Evolutionary conservation across 345 rosid species (phyloP).

Genomic region (Ricinus communis): DNA sequence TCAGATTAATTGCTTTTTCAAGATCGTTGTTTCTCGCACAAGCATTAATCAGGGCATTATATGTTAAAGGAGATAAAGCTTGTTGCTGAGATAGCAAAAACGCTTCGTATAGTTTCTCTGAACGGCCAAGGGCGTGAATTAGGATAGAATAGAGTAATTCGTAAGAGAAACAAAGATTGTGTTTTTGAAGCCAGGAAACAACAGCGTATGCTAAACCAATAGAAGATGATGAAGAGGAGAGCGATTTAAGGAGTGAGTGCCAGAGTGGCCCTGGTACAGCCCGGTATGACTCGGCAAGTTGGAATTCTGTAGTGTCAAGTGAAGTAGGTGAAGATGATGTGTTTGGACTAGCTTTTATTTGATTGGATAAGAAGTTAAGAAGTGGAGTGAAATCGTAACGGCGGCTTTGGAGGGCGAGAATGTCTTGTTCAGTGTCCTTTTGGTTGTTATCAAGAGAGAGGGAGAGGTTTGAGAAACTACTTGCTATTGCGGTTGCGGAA

Average conservation of each 20-base stretch:
- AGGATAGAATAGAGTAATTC: slow-evolving; percentile 90
- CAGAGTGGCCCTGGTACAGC: slow-evolving; percentile 88
- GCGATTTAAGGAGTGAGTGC: slow-evolving; percentile 76
- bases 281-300: slow-evolving; percentile 73
- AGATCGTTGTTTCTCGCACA: slow-evolving; percentile 82
- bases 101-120: slow-evolving; percentile 95
- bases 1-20: slow-evolving; percentile 81
- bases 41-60: slow-evolving; percentile 87
- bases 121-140: slow-evolving; percentile 89
- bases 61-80: slow-evolving; percentile 75
- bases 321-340: slow-evolving; percentile 41
- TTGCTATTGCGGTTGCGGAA: background rate
- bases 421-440: slow-evolving; percentile 33
- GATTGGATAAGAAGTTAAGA: slow-evolving; percentile 55
- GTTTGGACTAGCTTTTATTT: slow-evolving; percentile 20
- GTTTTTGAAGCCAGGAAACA: slow-evolving; percentile 84
- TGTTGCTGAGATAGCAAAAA: slow-evolving; percentile 80
- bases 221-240: slow-evolving; percentile 56
- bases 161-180: slow-evolving; percentile 91
- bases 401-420: slow-evolving; percentile 44
- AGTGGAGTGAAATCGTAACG: slow-evolving; percentile 92
- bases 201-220: slow-evolving; percentile 67
- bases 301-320: slow-evolving; percentile 60
- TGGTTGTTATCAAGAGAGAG: slow-evolving; percentile 11
- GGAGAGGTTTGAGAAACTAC: slow-evolving; percentile 3